A percentile compares a stretch with the other conserved stretches of the same genome.
Evolutionary conservation across 2,329 filamentous ascomycete species (phyloP).

Genomic region (Xylariaceae sp.): DNA sequence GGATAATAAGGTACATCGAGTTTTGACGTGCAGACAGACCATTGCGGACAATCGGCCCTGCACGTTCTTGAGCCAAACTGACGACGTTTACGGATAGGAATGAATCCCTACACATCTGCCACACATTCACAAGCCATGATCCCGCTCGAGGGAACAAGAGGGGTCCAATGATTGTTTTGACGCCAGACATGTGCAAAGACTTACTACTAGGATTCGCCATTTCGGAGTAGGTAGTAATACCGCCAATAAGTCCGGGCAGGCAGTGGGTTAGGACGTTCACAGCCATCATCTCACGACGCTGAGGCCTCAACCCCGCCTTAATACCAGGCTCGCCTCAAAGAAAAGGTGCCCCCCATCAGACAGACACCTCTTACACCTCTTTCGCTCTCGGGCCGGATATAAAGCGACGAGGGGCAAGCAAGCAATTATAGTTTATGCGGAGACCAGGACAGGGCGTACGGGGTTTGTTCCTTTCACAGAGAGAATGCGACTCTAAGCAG

Average conservation of each 20-base stretch:
- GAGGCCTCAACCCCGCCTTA: neutral
- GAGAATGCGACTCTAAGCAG: neutral
- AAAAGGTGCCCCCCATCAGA: neutral
- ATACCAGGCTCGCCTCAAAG: neutral
- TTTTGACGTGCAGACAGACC: no score
- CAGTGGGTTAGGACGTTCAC: neutral
- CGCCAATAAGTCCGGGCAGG: neutral
- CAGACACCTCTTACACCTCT: neutral
- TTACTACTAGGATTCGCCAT: neutral
- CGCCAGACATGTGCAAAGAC: neutral
- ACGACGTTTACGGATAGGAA: neutral
- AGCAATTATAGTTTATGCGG: neutral
- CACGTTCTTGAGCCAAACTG: neutral
- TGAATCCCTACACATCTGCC: neutral
- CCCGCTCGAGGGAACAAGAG: neutral
- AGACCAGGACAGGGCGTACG: neutral
- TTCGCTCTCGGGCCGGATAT: neutral
- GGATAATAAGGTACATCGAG: neutral
- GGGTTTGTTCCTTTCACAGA: neutral
- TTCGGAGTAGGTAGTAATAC: neutral
- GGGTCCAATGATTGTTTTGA: neutral
- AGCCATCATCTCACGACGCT: neutral
- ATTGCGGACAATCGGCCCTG: no score
- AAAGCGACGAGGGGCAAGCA: neutral
- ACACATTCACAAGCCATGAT: neutral